Evolutionary conservation across 2,329 filamentous ascomycete species (phyloP), one percentile per base, ranked within the genome.

Genomic region (Clarireedia sp.): DNA sequence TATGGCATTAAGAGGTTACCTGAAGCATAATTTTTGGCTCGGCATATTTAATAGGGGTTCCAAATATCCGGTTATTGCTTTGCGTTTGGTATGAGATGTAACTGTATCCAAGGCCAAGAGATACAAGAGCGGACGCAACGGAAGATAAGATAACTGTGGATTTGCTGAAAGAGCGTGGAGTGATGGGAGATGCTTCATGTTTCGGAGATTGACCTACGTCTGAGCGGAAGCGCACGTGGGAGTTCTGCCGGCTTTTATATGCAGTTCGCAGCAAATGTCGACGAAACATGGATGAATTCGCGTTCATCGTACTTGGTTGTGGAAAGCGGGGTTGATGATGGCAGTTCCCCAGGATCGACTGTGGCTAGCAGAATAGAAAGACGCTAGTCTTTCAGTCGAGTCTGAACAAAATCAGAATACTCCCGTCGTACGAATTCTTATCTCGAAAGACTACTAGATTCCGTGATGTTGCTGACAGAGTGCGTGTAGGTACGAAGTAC

Each of bases 1-100:
- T 14, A 19, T 36, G 44, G 6, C 23, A 5, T 9, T 6, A 2
- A 48, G 23, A 21, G 26, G 17, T 24, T 24, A 52, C 54, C 33
- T 55, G 10, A 23, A 56, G 54, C 54, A 56, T 56, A 5, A 47
- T 9, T 24, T 8, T 4, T 37, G 54, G 54, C 17, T 56, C 48
- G 40, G 54, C 54, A 47, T 56, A 56, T 29, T 56, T 51, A 17
- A 52, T 56, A 14, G 40, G 12, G 3, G 40, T 41, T 3, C 41
- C 41, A 29, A 52, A 56, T 1, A 14, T 3, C 3, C 33, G 43
- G 37, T 6, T 19, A 1, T 45, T 17, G 9, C 14, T 0, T 12
- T 9, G 16, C 24, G 9, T 43, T 52, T 23, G n/a, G 10, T 46
- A 52, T 9, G 23, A 46, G 10, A 47, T 14, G 24, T 40, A 52